These are phyloP conservation scores for Kregervanrija fluxuum DNA, from an alignment of 805 yeast species.

Conservation along the genomic window DNA sequence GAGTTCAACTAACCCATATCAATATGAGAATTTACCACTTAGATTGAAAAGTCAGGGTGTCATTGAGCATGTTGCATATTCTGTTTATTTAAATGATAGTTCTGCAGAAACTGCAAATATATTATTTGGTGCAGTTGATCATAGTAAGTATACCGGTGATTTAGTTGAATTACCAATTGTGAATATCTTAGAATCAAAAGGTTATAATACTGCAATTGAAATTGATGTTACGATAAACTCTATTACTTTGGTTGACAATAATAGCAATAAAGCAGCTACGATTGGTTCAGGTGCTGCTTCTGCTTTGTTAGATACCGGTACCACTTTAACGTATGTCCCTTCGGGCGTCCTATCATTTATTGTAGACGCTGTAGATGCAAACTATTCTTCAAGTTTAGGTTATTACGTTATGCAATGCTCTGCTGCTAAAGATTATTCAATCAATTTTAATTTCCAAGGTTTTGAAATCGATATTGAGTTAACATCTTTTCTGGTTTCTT, in stretches of 20 bases:
- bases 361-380: slow-evolving; percentile 31
- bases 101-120: slow-evolving; percentile 41
- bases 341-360: slow-evolving; percentile 17
- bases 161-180: slow-evolving; percentile 43
- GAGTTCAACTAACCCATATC: slow-evolving; percentile 20
- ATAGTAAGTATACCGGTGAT: slow-evolving; percentile 50
- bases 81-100: slow-evolving; percentile 48
- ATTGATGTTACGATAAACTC: slow-evolving; percentile 42
- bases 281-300: slow-evolving; percentile 26
- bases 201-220: slow-evolving; percentile 35
- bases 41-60: slow-evolving; percentile 50
- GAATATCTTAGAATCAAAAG: slow-evolving; percentile 30
- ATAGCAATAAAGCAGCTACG: slow-evolving; percentile 10
- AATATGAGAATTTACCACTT: slow-evolving; percentile 61
- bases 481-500: slow-evolving; percentile 15
- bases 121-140: slow-evolving; percentile 71
- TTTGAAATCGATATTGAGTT: slow-evolving; percentile 43
- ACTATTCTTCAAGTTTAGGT: slow-evolving; percentile 33
- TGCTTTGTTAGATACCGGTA: slow-evolving; percentile 51
- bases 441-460: slow-evolving; percentile 54
- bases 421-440: slow-evolving; percentile 14
- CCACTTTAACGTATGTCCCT: slow-evolving; percentile 46
- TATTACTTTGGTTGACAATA: slow-evolving; percentile 17
- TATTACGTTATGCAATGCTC: slow-evolving; percentile 42
- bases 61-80: slow-evolving; percentile 48